Conservation (phyloP, 352 stramenopile genomes). For the Globisporangium solare region DNA sequence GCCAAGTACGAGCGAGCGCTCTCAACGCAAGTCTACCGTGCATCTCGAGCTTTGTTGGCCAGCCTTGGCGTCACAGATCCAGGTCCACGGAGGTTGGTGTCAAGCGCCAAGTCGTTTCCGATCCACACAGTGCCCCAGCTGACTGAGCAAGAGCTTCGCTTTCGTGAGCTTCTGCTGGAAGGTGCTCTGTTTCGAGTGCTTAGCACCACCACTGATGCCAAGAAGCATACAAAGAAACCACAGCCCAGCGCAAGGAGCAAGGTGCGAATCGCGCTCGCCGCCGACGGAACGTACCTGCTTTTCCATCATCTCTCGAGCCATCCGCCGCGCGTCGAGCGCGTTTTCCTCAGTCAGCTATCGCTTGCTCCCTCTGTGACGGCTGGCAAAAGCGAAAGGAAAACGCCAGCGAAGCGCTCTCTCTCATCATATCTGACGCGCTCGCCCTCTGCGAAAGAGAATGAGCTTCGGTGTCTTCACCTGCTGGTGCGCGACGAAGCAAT, state of each 20-base stretch:
- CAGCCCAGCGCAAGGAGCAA: background rate
- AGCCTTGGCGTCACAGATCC: conserved; percentile 6
- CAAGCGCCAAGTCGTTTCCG: background rate
- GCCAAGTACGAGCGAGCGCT: conserved; percentile 15
- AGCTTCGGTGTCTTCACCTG: conserved; percentile 30
- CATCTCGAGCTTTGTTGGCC: conserved; percentile 20
- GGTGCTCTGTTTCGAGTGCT: conserved; percentile 17
- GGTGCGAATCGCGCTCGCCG: conserved; percentile 27
- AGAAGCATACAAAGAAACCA: conserved; percentile 24
- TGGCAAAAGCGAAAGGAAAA: background rate
- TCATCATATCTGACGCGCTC: background rate
- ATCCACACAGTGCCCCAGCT: background rate
- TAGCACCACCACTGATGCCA: conserved; percentile 15
- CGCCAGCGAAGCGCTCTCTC: background rate
- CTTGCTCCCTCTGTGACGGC: conserved; percentile 6
- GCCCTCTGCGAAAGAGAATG: background rate
- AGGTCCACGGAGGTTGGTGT: background rate
- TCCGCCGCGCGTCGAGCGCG: conserved; percentile 23
- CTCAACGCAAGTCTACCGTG: conserved; percentile 16
- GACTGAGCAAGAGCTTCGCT: conserved; percentile 15
- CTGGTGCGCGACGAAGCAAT: conserved; percentile 37
- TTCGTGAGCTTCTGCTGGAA: conserved; percentile 19
- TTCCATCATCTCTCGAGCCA: conserved; percentile 27
- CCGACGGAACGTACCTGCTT: conserved; percentile 35
- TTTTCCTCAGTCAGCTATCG: conserved; percentile 40